Percentiles rank a stretch among this genome's conserved stretches.
Conservation (phyloP, 352 stramenopile genomes). For the Aphanomyces cochlioides region DNA sequence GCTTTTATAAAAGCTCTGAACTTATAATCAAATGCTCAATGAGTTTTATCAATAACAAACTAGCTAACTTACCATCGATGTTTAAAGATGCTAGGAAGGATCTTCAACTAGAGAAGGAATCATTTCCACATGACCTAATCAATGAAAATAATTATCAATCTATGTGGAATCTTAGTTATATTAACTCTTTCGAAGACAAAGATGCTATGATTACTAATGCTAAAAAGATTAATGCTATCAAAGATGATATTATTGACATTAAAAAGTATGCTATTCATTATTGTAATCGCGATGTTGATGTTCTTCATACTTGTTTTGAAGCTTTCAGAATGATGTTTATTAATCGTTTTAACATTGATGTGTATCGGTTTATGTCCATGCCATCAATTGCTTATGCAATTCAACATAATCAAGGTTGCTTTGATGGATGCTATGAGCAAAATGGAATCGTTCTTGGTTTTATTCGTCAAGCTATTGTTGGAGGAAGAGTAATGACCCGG, state of each 20-base stretch:
- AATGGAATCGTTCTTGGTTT: slow-evolving; percentile 28
- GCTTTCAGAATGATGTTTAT: slow-evolving; percentile 24
- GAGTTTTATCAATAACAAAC: slow-evolving; percentile 19
- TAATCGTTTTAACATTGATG: slow-evolving; percentile 28
- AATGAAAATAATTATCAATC: slow-evolving; percentile 30
- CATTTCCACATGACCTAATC: slow-evolving; percentile 31
- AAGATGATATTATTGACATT: slow-evolving; percentile 14
- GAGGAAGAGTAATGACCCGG: slow-evolving; percentile 29
- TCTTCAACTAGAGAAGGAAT: slow-evolving; percentile 31
- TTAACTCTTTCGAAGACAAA: slow-evolving; percentile 27
- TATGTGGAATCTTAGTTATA: slow-evolving; percentile 15
- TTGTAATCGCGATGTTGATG: slow-evolving; percentile 32
- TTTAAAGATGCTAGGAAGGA: slow-evolving; percentile 23
- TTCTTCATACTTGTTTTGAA: slow-evolving; percentile 28
- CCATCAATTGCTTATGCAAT: slow-evolving; percentile 24
- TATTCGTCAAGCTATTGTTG: slow-evolving; percentile 28
- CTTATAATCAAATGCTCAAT: slow-evolving; percentile 28
- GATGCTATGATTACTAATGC: slow-evolving; percentile 28
- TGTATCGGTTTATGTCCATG: slow-evolving; percentile 30
- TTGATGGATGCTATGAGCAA: slow-evolving; percentile 26
- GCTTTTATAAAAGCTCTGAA: slow-evolving; percentile 23
- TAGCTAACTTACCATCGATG: slow-evolving; percentile 27
- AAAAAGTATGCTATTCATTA: slow-evolving; percentile 31
- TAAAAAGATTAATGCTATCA: slow-evolving; percentile 29
- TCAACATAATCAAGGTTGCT: slow-evolving; percentile 31